Base-by-base conservation (phyloP, 2,329 filamentous ascomycete genomes). In the Colletotrichum sidae region DNA sequence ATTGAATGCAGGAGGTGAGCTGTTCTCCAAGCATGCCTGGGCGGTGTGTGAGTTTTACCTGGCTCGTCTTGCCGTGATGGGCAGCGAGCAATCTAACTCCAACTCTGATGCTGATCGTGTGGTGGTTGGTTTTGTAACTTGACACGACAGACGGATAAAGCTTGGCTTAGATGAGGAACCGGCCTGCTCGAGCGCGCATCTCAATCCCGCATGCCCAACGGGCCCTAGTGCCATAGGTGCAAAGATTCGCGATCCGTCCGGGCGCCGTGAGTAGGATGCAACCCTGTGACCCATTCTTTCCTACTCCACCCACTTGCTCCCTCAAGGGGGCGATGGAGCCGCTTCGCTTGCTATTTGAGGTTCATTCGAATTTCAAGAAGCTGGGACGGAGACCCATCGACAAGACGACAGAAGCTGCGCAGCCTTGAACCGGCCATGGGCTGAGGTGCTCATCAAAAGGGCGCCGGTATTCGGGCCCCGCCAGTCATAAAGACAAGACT, bases 241-340 rank as follows among this genome's bases (percentile, higher is more conserved):
- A 63, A 66, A 66, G 63, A 66, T 66, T 63, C 63, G 58, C 63
- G 63, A 66, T 66, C 58, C 49, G 58, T 62, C 63, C 58, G 62
- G 52, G 58, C 62, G 52, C 52, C 42, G 41, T 66, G 58, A 53
- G 58, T 62, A 57, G 52, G 47, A 66, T 66, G 63, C 53, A 63
- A 66, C 63, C 63, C 58, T 63, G 59, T 52, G 63, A 49, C 56
- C 59, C 47, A 52, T 44, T 56, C 46, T 17, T n/a, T 42, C 25
- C 25, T 25, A 4, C 25, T 25, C 25, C 46, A 49, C 52, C 37
- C 46, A 65, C 35, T 49, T 45, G 51, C 54, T 57, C 34, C 38
- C 47, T 53, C 25, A 15, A 50, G 59, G 62, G 46, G 33, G 39
- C 58, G 15, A 53, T 63, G 57, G 58, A 66, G 45, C 47, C 13